Base-by-base conservation (phyloP, 495 filamentous ascomycete species). In the Aspergillus avenaceus region DNA sequence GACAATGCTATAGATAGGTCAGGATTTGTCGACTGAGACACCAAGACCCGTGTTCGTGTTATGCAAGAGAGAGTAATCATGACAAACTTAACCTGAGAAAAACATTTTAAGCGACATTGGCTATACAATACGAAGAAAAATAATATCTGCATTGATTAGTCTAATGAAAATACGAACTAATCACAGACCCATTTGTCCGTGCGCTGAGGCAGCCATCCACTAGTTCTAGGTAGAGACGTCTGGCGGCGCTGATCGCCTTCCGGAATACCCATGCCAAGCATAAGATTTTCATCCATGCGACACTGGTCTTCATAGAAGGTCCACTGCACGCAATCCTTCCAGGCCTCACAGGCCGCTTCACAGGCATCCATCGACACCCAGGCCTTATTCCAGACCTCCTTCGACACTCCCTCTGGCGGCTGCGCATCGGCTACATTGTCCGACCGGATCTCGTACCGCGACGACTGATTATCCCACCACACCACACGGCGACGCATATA, bases 241-340 rank as follows among this genome's bases (percentile, higher is more conserved):
- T 60, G 55, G 9, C 52, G 58, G n/a, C 55, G 55, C 18, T 47
- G 36, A 41, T 61, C 61, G 14, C 58, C 52, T 24, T 53, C 49
- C n/a, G 61, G 61, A 41, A 58, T 56, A 5, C 58, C 61, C 36
- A 52, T 55, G 12, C 58, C 54, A 42, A 61, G 52, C 16, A 56
- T 37, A 3, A 58, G 22, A 47, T 52, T 53, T 22, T 53, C 55
- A 24, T 63, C 58, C 52, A 61, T 58, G 41, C 52, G 55, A 38
- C 58, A 61, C 12, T 50, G 58, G 42, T 59, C 61, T 18, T 62
- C 61, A 18, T 62, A 61, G 51, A 59, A 64, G 36, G 47, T 55
- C 61, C 61, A 64, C 49, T 64, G 61, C 18, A 64, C 55, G 14
- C 61, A 64, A 12, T 59, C 53, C 2, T 53, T 45, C 61, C 61